Percentiles rank a stretch among this genome's conserved stretches.
Evolutionary conservation across 768 basidiomycete genomes (phyloP).

Genomic region (Mrakia frigida): DNA sequence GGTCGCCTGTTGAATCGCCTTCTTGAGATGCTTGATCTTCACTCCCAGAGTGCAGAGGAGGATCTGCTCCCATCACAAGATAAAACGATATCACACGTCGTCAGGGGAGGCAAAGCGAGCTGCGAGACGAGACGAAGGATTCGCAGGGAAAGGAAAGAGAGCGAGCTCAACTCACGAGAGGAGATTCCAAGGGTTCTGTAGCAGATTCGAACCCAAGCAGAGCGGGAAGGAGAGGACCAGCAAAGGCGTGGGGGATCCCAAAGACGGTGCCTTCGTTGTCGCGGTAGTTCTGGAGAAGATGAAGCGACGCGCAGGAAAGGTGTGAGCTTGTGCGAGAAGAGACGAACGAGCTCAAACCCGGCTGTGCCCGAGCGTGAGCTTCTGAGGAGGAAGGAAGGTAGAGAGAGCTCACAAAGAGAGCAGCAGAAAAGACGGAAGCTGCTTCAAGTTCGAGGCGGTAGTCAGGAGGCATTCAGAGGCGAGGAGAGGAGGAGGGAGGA

Average conservation of each 20-base stretch:
- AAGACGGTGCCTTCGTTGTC: slow-evolving; percentile 5
- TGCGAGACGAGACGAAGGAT: too few relatives aligned
- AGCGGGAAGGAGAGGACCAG: background rate
- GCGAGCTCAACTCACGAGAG: background rate
- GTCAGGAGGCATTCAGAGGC: background rate
- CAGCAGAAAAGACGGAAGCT: background rate
- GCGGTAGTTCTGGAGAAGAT: slow-evolving; percentile 5
- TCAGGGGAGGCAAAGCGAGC: too few relatives aligned
- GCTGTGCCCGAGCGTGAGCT: background rate
- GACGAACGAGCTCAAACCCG: background rate
- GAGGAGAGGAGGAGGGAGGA: background rate
- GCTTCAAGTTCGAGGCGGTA: slow-evolving; percentile 4
- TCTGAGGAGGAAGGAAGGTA: background rate
- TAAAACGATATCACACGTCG: too few relatives aligned
- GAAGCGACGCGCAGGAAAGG: too few relatives aligned
- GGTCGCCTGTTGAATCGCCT: slow-evolving; percentile 13
- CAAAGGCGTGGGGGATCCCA: slow-evolving; percentile 1
- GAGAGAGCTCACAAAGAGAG: background rate
- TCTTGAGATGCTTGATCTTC: slow-evolving; percentile 3
- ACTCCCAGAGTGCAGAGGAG: background rate
- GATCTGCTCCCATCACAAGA: background rate
- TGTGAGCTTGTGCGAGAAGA: background rate
- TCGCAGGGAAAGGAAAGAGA: background rate
- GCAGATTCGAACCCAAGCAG: background rate
- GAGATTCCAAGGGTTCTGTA: background rate